phyloP scores from a whole-genome alignment of 169 alveolate genomes.

The Theileria equi region DNA sequence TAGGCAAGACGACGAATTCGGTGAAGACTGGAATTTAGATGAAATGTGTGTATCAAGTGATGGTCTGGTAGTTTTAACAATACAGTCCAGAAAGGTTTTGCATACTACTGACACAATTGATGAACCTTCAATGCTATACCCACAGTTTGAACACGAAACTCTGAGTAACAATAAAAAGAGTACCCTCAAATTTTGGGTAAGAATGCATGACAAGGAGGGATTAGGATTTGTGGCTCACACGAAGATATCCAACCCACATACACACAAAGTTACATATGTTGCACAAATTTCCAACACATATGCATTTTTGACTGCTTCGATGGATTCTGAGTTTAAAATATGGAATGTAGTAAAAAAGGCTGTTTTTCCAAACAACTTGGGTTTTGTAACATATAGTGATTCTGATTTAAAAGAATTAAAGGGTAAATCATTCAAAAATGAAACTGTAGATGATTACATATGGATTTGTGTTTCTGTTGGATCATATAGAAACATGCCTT shows the following conservation, averaged over 20 bases:
- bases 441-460: conserved; percentile 2
- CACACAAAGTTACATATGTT: conserved; percentile 17
- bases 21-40: conserved; percentile 45
- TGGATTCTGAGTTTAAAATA: conserved; percentile 44
- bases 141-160: conserved; percentile 33
- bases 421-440: no score
- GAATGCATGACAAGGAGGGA: not conserved
- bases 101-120: not conserved
- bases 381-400: conserved; percentile 4
- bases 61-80: conserved; percentile 34
- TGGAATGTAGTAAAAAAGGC: conserved; percentile 31
- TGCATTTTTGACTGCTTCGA: conserved; percentile 35
- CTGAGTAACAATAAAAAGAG: conserved; percentile 24
- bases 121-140: not conserved
- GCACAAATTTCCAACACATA: conserved; percentile 9
- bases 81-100: conserved; percentile 24
- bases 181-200: conserved; percentile 32
- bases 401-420: conserved; percentile 9
- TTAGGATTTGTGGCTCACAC: conserved; percentile 17
- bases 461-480: conserved; percentile 43
- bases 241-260: conserved; percentile 34
- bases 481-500: conserved; percentile 48
- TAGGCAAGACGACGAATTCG: conserved; percentile 58
- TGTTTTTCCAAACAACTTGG: conserved; percentile 14
- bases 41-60: conserved; percentile 5